Evolutionary conservation across 805 yeast genomes (phyloP).

Genomic region (Cyberlindnera maritima): DNA sequence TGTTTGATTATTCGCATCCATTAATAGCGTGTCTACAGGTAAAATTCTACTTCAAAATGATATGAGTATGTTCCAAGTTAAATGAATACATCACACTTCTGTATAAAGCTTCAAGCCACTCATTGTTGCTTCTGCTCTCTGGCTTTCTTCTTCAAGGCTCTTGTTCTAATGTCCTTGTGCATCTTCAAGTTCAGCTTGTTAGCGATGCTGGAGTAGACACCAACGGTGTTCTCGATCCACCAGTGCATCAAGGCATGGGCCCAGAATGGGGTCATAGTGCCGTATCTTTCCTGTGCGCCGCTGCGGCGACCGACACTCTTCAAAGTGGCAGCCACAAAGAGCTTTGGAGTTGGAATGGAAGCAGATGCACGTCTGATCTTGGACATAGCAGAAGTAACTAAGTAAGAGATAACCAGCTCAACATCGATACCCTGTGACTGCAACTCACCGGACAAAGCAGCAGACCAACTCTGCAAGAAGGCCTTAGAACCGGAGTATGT

Average conservation of each 20-base stretch:
- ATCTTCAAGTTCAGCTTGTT: slow-evolving; percentile 65
- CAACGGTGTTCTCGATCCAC: slow-evolving; percentile 72
- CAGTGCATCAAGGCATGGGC: slow-evolving; percentile 91
- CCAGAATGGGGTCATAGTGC: slow-evolving; percentile 89
- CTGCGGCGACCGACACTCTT: slow-evolving; percentile 72
- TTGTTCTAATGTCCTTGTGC: slow-evolving; percentile 76
- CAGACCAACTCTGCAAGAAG: slow-evolving; percentile 90
- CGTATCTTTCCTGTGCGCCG: slow-evolving; percentile 91
- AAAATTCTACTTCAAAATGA: no score
- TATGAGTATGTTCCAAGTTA: no score
- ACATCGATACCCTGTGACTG: slow-evolving; percentile 71
- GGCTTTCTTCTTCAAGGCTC: slow-evolving; percentile 79
- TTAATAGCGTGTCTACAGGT: not conserved
- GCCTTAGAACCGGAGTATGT: slow-evolving; percentile 96
- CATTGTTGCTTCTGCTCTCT: slow-evolving; percentile 32
- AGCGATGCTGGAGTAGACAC: slow-evolving; percentile 73
- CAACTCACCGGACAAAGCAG: slow-evolving; percentile 85
- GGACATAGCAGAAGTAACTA: slow-evolving; percentile 95
- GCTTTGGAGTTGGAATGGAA: slow-evolving; percentile 77
- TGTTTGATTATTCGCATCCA: not conserved
- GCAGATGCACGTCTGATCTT: slow-evolving; percentile 77
- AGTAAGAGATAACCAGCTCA: slow-evolving; percentile 78
- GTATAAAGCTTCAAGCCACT: no score
- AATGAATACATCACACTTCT: no score
- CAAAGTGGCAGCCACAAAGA: slow-evolving; percentile 74